Percentiles rank a stretch among this genome's conserved stretches.
Conservation (phyloP, 306 rosid species). For the Gynostemma pentaphyllum region DNA sequence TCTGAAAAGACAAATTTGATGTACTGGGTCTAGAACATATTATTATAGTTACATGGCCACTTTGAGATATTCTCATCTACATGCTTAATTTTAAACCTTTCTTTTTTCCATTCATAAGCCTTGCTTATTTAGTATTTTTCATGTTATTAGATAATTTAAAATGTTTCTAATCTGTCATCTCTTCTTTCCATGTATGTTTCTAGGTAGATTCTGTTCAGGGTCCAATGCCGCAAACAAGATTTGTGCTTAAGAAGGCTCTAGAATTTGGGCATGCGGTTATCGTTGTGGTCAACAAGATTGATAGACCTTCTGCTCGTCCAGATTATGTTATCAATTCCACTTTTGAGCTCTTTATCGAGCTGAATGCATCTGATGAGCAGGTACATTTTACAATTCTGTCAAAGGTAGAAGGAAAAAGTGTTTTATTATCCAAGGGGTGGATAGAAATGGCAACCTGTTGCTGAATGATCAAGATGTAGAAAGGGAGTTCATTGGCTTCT, state of each 20-base stretch:
- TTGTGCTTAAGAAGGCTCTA: slow-evolving; percentile 95
- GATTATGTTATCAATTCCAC: slow-evolving; percentile 89
- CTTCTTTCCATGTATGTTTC: slow-evolving; percentile 16
- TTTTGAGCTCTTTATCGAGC: slow-evolving; percentile 90
- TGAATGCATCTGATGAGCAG: slow-evolving; percentile 95
- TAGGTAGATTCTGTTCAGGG: slow-evolving; percentile 99
- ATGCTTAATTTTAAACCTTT: not conserved
- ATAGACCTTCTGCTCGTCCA: slow-evolving; percentile 90
- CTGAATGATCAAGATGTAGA: too few relatives aligned
- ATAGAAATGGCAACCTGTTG: too few relatives aligned
- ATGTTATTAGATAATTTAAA: not conserved
- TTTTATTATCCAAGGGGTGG: too few relatives aligned
- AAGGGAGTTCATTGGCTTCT: too few relatives aligned
- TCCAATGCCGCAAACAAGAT: slow-evolving; percentile 99
- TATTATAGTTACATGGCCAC: not conserved
- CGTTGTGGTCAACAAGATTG: slow-evolving; percentile 97
- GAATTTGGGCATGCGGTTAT: slow-evolving; percentile 95
- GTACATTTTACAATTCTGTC: slow-evolving; percentile 22
- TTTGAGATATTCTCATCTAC: not conserved
- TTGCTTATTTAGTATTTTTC: not conserved
- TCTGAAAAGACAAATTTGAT: not conserved
- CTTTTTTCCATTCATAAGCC: not conserved
- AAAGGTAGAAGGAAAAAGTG: too few relatives aligned
- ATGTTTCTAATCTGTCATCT: not conserved
- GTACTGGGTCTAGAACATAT: not conserved